Conservation (phyloP, 305 asterid species). For the Rubia tinctorum region DNA sequence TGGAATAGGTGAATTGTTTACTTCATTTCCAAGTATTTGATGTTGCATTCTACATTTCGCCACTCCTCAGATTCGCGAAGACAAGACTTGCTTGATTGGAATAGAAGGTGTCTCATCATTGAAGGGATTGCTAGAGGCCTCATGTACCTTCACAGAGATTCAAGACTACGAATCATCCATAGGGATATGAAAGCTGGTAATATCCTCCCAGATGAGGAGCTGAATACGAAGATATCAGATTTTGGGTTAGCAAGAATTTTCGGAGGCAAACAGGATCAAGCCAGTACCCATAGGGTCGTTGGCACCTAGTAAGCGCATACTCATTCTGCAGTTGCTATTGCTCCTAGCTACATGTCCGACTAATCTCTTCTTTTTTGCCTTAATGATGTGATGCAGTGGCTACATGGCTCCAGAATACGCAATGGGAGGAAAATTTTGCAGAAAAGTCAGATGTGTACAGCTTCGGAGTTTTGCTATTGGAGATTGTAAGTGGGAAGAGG, state of each 20-base stretch:
- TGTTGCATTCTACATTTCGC: neutral
- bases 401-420: constrained; percentile 9
- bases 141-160: constrained; percentile 20
- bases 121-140: constrained; percentile 24
- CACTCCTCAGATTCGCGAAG: constrained; percentile 11
- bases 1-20: neutral
- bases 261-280: constrained; percentile 17
- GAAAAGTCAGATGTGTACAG: neutral
- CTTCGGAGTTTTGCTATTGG: no score
- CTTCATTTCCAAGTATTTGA: no score
- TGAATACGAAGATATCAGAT: constrained; percentile 22
- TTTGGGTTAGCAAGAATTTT: constrained; percentile 18
- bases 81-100: constrained; percentile 14
- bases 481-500: no score
- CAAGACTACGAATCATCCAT: constrained; percentile 21
- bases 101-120: constrained; percentile 6
- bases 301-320: constrained; percentile 17
- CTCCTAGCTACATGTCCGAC: neutral
- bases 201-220: constrained; percentile 9
- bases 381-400: constrained; percentile 7
- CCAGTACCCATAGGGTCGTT: neutral
- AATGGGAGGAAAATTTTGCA: neutral
- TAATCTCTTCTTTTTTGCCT: neutral
- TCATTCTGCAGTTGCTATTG: neutral
- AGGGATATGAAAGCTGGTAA: constrained; percentile 23